Percentiles rank a stretch among this genome's conserved stretches.
phyloP scores from a whole-genome alignment of 2,329 filamentous ascomycete genomes.

The Aspergillus neotritici region DNA sequence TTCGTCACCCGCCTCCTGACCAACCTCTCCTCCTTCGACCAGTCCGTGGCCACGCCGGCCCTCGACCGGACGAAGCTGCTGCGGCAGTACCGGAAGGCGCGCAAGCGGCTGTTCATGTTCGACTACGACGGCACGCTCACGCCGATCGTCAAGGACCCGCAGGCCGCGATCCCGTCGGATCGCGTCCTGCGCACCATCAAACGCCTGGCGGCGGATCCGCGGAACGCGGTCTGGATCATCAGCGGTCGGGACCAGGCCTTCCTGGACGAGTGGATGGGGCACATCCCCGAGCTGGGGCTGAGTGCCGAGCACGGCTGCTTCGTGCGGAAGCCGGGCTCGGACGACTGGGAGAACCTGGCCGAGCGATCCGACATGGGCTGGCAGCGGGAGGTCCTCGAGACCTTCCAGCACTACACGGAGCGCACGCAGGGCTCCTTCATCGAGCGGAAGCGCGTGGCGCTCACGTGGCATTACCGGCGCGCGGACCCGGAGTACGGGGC shows the following conservation, averaged over 20 bases:
- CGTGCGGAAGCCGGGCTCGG: conserved; percentile 70
- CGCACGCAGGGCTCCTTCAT: conserved; percentile 84
- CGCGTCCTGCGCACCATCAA: conserved; percentile 74
- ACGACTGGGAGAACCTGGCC: conserved; percentile 82
- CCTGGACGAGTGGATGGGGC: conserved; percentile 83
- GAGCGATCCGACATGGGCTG: conserved; percentile 86
- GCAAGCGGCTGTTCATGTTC: conserved; percentile 90
- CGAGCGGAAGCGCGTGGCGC: conserved; percentile 85
- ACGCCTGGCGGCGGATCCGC: conserved; percentile 69
- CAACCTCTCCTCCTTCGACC: conserved; percentile 71
- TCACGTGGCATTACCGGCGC: conserved; percentile 96
- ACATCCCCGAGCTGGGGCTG: conserved; percentile 82
- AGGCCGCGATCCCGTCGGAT: conserved; percentile 80
- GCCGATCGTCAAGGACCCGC: conserved; percentile 87
- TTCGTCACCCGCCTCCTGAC: conserved; percentile 74
- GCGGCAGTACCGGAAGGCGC: conserved; percentile 65
- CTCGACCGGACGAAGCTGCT: conserved; percentile 71
- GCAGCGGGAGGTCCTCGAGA: conserved; percentile 76
- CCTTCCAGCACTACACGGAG: conserved; percentile 86
- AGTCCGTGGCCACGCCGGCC: conserved; percentile 69
- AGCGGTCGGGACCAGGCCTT: conserved; percentile 91
- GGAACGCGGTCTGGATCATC: conserved; percentile 96
- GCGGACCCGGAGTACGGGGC: conserved; percentile 80
- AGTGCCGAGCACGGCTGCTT: conserved; percentile 97
- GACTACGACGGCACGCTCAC: conserved; percentile 98